Conservation (phyloP, 2,329 filamentous ascomycete genomes). For the Colletotrichum sp. region DNA sequence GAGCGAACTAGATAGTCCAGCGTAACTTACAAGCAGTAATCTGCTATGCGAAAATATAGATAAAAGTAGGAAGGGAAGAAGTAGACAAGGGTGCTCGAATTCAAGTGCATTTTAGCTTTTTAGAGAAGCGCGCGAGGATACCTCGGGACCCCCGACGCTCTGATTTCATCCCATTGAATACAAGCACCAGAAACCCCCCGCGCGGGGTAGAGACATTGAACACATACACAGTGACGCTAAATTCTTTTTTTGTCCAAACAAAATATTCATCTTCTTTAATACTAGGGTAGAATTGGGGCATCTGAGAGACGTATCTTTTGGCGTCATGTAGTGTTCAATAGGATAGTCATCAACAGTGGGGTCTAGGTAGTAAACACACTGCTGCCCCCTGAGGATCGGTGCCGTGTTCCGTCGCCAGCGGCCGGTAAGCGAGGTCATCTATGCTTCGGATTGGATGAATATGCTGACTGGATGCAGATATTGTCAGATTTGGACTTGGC, state of each 20-base stretch:
- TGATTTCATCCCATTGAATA: not conserved
- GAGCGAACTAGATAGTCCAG: accelerated
- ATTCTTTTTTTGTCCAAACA: not conserved
- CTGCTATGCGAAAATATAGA: not conserved
- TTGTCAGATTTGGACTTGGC: not conserved
- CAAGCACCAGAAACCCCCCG: not conserved
- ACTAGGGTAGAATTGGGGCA: not conserved
- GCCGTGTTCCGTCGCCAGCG: not conserved
- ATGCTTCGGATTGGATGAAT: not conserved
- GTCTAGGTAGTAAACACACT: not conserved
- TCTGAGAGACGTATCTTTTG: not conserved
- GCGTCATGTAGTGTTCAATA: not conserved
- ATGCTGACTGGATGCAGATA: not conserved
- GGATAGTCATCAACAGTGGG: not conserved
- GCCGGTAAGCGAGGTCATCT: not conserved
- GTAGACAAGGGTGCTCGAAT: accelerated
- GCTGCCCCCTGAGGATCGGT: not conserved
- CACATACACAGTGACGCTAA: not conserved
- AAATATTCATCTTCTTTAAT: not conserved
- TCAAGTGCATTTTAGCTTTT: not conserved
- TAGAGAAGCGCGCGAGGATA: not conserved
- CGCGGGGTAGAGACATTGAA: not conserved
- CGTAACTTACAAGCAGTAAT: not conserved
- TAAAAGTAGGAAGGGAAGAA: not conserved
- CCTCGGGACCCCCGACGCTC: not conserved